phyloP scores from a whole-genome alignment of 768 basidiomycete genomes.

The Chalciporus sphaerocephalus region DNA sequence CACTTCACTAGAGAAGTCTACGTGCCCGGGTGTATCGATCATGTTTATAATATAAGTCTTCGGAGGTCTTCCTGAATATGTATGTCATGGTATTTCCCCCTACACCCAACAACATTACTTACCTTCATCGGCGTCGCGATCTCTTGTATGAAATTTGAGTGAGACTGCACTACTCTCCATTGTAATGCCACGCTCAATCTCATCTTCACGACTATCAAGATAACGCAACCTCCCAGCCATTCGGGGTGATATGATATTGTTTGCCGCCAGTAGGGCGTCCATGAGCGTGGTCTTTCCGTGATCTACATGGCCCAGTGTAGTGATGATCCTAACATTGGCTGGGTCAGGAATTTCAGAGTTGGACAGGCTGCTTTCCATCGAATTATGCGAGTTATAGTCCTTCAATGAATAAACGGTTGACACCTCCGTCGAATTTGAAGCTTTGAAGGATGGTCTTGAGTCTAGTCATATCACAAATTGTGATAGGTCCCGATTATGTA shows the following conservation, averaged over 20 bases:
- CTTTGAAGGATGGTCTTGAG: no score
- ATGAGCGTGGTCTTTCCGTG: constrained; percentile 96
- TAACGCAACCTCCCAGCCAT: constrained; percentile 98
- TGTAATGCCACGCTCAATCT: constrained; percentile 95
- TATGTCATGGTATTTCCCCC: constrained; percentile 29
- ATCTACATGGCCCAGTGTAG: constrained; percentile 87
- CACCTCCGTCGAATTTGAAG: no score
- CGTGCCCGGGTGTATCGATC: constrained; percentile 98
- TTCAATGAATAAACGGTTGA: background rate
- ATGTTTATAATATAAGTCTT: constrained; percentile 86
- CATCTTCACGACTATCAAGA: constrained; percentile 92
- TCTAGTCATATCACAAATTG: no score
- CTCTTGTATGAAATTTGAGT: constrained; percentile 78
- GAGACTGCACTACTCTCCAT: constrained; percentile 98
- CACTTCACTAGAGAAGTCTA: constrained; percentile 97
- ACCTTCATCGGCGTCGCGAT: constrained; percentile 54
- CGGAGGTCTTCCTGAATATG: constrained; percentile 46
- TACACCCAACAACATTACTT: constrained; percentile 24
- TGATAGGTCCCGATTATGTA: background rate
- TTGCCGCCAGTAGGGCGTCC: constrained; percentile 92
- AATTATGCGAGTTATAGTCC: constrained; percentile 3
- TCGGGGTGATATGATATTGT: constrained; percentile 91
- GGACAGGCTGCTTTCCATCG: constrained; percentile 21
- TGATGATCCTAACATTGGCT: constrained; percentile 67
- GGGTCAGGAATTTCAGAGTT: constrained; percentile 28